phyloP scores from a whole-genome alignment of 2,329 filamentous ascomycete genomes.

The Penicillium sclerotigenum region DNA sequence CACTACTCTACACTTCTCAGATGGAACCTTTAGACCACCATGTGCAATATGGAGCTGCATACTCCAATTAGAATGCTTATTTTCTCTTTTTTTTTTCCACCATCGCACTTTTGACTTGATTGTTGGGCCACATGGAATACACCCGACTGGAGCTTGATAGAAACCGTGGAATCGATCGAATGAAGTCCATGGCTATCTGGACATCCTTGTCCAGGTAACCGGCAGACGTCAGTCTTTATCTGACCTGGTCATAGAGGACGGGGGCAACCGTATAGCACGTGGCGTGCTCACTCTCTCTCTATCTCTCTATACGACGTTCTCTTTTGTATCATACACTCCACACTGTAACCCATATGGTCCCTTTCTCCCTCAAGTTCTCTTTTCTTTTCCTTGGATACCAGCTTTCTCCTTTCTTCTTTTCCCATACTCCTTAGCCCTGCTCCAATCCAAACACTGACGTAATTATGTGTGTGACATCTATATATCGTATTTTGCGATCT shows the following conservation, averaged over 20 bases:
- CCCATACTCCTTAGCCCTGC: neutral
- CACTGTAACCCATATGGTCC: slow-evolving; percentile 28
- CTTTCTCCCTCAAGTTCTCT: slow-evolving; percentile 1
- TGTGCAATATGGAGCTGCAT: no score
- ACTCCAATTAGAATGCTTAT: slow-evolving; percentile 10
- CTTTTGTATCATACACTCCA: slow-evolving; percentile 24
- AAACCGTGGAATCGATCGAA: slow-evolving; percentile 6
- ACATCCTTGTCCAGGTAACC: neutral
- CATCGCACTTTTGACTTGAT: slow-evolving; percentile 5
- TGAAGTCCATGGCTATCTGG: slow-evolving; percentile 4
- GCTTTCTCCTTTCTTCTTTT: neutral
- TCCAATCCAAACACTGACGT: slow-evolving; percentile 25
- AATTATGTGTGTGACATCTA: slow-evolving; percentile 26
- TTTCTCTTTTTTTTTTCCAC: neutral
- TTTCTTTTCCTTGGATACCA: slow-evolving; percentile 1
- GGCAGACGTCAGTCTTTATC: neutral
- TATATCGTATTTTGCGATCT: neutral
- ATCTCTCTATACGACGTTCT: slow-evolving; percentile 14
- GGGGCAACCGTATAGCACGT: neutral
- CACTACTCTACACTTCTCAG: slow-evolving; percentile 13
- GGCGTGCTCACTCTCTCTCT: neutral
- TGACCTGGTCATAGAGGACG: neutral
- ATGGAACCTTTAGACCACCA: slow-evolving; percentile 19
- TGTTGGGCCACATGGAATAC: slow-evolving; percentile 18
- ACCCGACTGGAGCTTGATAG: neutral